These are phyloP conservation scores for Pleurotus eryngii DNA, from an alignment of 768 basidiomycete genomes.

Conservation along the genomic window DNA sequence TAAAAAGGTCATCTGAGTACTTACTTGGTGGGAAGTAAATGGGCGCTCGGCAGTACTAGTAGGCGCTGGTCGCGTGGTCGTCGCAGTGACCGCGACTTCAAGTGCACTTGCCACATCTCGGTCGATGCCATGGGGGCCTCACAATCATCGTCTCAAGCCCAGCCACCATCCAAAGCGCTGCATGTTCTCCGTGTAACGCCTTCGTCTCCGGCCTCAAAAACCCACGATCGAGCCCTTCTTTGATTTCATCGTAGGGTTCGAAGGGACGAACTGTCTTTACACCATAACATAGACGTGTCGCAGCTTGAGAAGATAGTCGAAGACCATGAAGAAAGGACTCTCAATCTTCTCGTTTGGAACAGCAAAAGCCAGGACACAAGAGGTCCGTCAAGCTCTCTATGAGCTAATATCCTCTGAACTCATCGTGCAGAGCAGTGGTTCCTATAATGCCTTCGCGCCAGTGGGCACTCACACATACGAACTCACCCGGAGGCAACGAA, in stretches of 20 bases:
- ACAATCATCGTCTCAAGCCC: slow-evolving; percentile 54
- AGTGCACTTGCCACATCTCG: background rate
- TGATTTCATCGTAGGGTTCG: slow-evolving; percentile 92
- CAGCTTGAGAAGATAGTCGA: slow-evolving; percentile 82
- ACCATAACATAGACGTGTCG: slow-evolving; percentile 59
- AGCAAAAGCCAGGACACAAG: slow-evolving; percentile 71
- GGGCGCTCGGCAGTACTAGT: too few species aligned
- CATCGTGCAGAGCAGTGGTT: slow-evolving; percentile 52
- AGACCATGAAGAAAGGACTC: slow-evolving; percentile 64
- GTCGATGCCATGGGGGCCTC: slow-evolving; percentile 60
- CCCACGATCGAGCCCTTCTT: slow-evolving; percentile 91
- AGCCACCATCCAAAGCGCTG: slow-evolving; percentile 60
- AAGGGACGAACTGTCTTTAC: slow-evolving; percentile 59
- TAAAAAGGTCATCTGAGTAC: too few species aligned
- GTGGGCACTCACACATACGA: slow-evolving; percentile 61
- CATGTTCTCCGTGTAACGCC: slow-evolving; percentile 91
- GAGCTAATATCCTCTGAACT: slow-evolving; percentile 2
- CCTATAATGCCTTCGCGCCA: slow-evolving; percentile 78
- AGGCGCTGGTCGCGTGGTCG: too few species aligned
- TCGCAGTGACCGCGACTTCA: too few species aligned
- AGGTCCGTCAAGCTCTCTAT: slow-evolving; percentile 39
- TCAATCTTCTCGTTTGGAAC: slow-evolving; percentile 81
- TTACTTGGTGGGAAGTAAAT: too few species aligned
- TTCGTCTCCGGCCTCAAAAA: slow-evolving; percentile 82
- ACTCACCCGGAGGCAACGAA: slow-evolving; percentile 32